Base-by-base conservation (phyloP, 1,284 basidiomycete genomes). In the Tilletia walkeri region DNA sequence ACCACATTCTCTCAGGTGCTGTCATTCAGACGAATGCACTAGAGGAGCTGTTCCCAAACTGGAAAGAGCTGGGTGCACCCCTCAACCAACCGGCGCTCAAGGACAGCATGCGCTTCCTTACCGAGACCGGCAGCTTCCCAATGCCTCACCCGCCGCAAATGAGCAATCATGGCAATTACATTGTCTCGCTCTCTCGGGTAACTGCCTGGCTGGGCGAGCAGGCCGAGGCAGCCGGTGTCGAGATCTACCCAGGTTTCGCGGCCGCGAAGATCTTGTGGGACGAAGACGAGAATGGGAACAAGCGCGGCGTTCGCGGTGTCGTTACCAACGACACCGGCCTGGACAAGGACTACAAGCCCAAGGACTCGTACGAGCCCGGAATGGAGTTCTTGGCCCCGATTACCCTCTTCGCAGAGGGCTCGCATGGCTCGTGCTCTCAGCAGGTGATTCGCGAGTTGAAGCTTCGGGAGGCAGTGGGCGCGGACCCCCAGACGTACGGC, bases 101-200 rank as follows among this genome's bases (percentile, higher is more conserved):
- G 63, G 92, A 92, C 66, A 86, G 87, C 39, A 98, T 99, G 95
- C 89, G 92, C 70, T 94, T 90, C 84, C 87, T 99, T 74, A 95
- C 95, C 14, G 78, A 87, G 49, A 89, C 87, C 36, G 84, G 85
- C 71, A 88, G 92, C 3, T 86, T 95, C 77, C 94, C 93, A 16
- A 89, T 98, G 70, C 96, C 94, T 0, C 95, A 99, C 81, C 95
- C 95, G 2, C 95, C 95, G 0, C 95, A 98, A 85, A 99, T 99
- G 95, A 87, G 87, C 82, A 96, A 97, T 86, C 88, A 91, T 69
- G 92, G 92, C 70, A 99, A 98, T 86, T 98, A 95, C 85, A 91
- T 98, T 80, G 87, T 94, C 66, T 96, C 93, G 3, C 89, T 99
- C 41, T 95, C 93, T 1, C 90, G 89, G 45, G 89, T 98, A 73